phyloP scores from a whole-genome alignment of 1,284 basidiomycete genomes.

The Papiliotrema laurentii region DNA sequence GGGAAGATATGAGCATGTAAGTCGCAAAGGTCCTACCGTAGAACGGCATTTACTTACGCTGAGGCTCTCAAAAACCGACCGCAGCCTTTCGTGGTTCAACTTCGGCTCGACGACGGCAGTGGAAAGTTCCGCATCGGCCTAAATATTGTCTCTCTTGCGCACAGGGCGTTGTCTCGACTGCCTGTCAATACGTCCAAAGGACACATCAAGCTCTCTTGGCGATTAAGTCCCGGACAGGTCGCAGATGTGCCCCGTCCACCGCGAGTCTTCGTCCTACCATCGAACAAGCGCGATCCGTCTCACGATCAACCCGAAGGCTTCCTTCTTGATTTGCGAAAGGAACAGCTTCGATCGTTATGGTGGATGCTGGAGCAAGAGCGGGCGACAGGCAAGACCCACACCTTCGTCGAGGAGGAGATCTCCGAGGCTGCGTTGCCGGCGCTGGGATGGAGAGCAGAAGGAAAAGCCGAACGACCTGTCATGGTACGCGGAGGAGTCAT shows the following conservation, averaged over 20 bases:
- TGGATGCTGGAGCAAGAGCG: constrained; percentile 90
- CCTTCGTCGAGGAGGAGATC: constrained; percentile 88
- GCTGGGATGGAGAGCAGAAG: constrained; percentile 89
- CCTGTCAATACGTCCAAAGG: constrained; percentile 57
- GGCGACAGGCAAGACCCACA: constrained; percentile 55
- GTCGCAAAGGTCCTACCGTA: constrained; percentile 6
- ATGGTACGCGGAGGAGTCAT: constrained; percentile 82
- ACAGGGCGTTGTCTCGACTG: constrained; percentile 77
- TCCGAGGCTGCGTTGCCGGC: constrained; percentile 80
- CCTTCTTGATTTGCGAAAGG: constrained; percentile 62
- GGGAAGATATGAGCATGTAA: constrained; percentile 67
- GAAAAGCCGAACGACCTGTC: constrained; percentile 72
- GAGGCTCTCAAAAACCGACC: constrained; percentile 80
- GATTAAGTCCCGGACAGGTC: constrained; percentile 60
- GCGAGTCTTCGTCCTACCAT: constrained; percentile 59
- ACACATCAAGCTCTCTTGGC: constrained; percentile 65
- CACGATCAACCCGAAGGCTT: constrained; percentile 77
- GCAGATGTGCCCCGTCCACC: constrained; percentile 51
- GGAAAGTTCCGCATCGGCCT: constrained; percentile 79
- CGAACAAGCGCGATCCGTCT: constrained; percentile 71
- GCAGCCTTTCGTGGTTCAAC: constrained; percentile 78
- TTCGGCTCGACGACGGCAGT: constrained; percentile 61
- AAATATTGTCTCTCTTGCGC: constrained; percentile 79
- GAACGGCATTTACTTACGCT: constrained; percentile 1
- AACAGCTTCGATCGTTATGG: constrained; percentile 82